phyloP scores from a whole-genome alignment of 768 basidiomycete species.

The Leucosporidium creatinivorum region DNA sequence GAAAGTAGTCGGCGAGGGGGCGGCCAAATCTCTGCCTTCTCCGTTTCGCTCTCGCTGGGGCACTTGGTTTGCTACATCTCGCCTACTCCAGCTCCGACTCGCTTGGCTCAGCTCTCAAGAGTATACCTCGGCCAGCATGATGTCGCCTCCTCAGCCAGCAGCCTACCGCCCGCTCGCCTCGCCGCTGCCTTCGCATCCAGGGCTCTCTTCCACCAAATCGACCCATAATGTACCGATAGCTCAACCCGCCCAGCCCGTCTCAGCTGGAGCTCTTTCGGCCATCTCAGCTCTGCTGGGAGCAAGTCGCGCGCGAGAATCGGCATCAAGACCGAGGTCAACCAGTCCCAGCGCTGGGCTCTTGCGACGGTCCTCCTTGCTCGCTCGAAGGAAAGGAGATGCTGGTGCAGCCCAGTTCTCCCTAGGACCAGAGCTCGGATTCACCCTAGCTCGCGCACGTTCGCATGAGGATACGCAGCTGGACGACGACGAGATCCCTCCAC shows the following conservation, averaged over 20 bases:
- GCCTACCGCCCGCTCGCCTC: background rate
- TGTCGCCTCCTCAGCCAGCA: too few relatives aligned
- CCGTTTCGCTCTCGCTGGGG: too few relatives aligned
- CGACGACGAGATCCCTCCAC: slow-evolving; percentile 2
- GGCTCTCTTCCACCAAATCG: background rate
- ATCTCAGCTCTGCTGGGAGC: background rate
- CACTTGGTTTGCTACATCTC: too few relatives aligned
- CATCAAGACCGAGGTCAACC: background rate
- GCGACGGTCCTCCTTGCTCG: background rate
- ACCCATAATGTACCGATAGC: background rate
- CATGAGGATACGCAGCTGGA: background rate
- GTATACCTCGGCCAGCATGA: too few relatives aligned
- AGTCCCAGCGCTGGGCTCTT: too few relatives aligned
- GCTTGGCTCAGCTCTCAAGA: too few relatives aligned
- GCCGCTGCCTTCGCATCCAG: background rate
- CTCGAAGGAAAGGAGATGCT: background rate
- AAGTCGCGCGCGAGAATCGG: background rate
- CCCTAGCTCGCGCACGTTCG: background rate
- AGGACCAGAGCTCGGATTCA: background rate
- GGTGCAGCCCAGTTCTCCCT: background rate
- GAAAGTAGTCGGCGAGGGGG: too few relatives aligned
- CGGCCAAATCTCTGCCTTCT: too few relatives aligned
- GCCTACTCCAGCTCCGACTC: too few relatives aligned
- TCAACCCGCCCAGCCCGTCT: too few relatives aligned
- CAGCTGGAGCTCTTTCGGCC: background rate